Evolutionary conservation across 352 stramenopile species (phyloP), one percentile per base, ranked within the genome.

Genomic region (Globisporangium yorkense): DNA sequence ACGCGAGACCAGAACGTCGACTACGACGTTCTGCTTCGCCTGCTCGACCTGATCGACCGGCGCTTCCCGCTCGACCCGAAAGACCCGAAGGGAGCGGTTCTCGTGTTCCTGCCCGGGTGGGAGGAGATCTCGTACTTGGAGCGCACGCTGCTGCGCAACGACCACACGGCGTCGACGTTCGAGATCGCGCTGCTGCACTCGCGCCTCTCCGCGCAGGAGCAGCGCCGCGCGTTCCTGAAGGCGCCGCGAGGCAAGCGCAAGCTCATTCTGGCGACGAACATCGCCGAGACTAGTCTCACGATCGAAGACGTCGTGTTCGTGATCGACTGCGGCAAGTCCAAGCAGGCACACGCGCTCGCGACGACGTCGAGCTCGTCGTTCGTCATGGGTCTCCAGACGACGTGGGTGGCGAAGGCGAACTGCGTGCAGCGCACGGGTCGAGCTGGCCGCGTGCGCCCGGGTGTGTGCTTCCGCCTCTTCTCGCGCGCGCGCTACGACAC

Each of bases 201-300:
- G 44, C 75, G 76, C 0, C 57, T 93, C 2, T 90, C 84, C 3
- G 70, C 77, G 0, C 70, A 87, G 39, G 84, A 93, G 46, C 84
- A 93, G 56, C 77, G 76, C 4, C 72, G 69, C 10, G 84, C 81
- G 15, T 94, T 94, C 59, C 59, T 82, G 39, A 84, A 74, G 18
- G 76, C 84, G 2, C 70, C 76, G 6, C 61, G 61, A 5, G 79
- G 79, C 27, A 85, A 86, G 56, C 72, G 81, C 51, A 93, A 95
- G 59, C 62, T 95, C 6, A 86, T 95, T 39, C 77, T 98, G 49
- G 77, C 90, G 5, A 99, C 96, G 0, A 99, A 98, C 63, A 97
- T 99, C 51, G 95, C 95, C 5, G 96, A 99, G 72, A 98, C 95
- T 13, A 98, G 87, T 65, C 72, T 99, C 4, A 99, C 96, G 13